phyloP scores from a whole-genome alignment of 2,329 filamentous ascomycete species.

The Trichoderma brevicompactum region DNA sequence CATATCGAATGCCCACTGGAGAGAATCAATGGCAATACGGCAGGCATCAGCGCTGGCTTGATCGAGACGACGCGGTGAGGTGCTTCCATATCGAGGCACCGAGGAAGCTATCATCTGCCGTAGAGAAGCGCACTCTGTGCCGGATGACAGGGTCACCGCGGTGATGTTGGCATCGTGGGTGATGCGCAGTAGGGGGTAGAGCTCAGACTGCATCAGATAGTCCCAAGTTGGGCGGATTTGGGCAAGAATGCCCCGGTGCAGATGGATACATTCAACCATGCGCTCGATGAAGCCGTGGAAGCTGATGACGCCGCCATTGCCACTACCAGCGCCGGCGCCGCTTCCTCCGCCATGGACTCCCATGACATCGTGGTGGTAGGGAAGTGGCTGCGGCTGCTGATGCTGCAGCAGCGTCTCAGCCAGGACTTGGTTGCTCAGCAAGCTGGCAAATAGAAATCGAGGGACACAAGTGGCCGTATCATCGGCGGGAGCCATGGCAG shows the following conservation, averaged over 20 bases:
- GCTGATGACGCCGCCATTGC: conserved; percentile 30
- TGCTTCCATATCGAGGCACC: conserved; percentile 39
- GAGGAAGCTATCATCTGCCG: conserved; percentile 33
- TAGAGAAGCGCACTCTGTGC: conserved; percentile 38
- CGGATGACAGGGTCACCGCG: conserved; percentile 25
- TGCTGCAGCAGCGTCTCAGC: conserved; percentile 51
- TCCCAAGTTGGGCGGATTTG: conserved; percentile 44
- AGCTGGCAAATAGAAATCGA: conserved; percentile 51
- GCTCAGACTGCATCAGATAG: conserved; percentile 43
- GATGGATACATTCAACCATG: conserved; percentile 47
- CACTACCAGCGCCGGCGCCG: background rate
- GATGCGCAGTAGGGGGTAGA: conserved; percentile 38
- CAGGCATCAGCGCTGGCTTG: conserved; percentile 38
- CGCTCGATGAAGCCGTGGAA: conserved; percentile 48
- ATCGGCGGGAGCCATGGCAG: conserved; percentile 33
- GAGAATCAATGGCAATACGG: conserved; percentile 36
- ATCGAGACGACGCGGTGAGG: conserved; percentile 31
- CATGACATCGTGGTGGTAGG: conserved; percentile 25
- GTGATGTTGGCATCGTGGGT: conserved; percentile 30
- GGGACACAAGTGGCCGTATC: conserved; percentile 41
- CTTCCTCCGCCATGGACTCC: conserved; percentile 16
- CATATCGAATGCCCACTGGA: conserved; percentile 45
- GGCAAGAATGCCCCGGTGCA: conserved; percentile 50
- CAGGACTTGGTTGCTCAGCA: conserved; percentile 53
- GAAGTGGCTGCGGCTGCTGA: conserved; percentile 30